Conservation (phyloP, 306 rosid species). For the Begonia loranthoides region DNA sequence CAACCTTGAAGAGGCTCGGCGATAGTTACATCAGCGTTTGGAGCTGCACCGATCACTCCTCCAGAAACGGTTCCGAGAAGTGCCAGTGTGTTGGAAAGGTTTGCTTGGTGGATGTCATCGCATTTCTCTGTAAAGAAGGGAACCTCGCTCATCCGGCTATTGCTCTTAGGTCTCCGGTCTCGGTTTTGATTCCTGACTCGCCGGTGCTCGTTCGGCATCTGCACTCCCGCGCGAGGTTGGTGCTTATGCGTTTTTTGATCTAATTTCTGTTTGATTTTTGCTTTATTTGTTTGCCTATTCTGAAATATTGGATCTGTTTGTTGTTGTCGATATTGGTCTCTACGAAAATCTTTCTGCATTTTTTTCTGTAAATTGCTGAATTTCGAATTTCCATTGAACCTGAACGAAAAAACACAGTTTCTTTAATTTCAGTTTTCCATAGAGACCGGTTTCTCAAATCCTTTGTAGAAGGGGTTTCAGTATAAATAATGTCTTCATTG, state of each 20-base stretch:
- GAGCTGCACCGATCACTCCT: slow-evolving; percentile 46
- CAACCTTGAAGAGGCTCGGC: slow-evolving; percentile 28
- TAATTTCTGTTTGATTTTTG: not conserved
- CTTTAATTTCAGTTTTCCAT: not conserved
- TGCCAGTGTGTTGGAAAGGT: slow-evolving; percentile 61
- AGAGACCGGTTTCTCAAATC: not conserved
- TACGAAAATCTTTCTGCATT: not conserved
- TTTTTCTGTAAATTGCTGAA: not conserved
- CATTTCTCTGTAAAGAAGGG: slow-evolving; percentile 37
- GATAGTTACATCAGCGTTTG: slow-evolving; percentile 49
- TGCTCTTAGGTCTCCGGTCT: slow-evolving; percentile 44
- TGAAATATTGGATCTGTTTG: no score
- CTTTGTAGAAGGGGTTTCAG: no score
- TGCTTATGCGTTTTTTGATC: not conserved
- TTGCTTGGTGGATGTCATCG: slow-evolving; percentile 56
- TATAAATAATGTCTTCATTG: no score
- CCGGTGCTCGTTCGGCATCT: slow-evolving; percentile 39
- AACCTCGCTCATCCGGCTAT: slow-evolving; percentile 31
- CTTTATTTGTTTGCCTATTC: not conserved
- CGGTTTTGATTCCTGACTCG: slow-evolving; percentile 16
- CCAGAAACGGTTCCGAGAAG: not conserved
- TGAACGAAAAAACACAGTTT: not conserved
- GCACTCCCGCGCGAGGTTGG: slow-evolving; percentile 50
- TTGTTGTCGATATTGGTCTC: not conserved
- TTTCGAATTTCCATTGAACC: not conserved